Conservation (phyloP, 2,329 filamentous ascomycete genomes). For the Fusarium sambucinum region DNA sequence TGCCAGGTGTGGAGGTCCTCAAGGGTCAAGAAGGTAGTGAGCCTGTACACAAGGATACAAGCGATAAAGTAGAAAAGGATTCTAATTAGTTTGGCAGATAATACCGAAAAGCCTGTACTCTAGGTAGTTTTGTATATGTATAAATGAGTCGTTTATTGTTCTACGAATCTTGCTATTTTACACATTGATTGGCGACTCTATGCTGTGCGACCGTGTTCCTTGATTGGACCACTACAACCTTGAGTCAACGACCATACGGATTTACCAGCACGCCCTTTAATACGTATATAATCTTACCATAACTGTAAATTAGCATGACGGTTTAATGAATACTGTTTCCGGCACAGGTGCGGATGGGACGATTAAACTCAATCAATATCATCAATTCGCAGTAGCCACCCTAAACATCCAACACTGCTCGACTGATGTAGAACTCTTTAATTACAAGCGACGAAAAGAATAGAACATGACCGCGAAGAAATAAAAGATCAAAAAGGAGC, state of each 20-base stretch:
- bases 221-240: neutral
- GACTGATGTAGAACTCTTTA: neutral
- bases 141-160: slow-evolving; percentile 16
- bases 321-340: neutral
- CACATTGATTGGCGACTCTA: too few species aligned
- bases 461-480: fast-evolving
- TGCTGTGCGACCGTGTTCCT: too few species aligned
- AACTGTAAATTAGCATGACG: neutral
- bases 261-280: too few species aligned
- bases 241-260: neutral
- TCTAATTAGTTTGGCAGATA: slow-evolving; percentile 28
- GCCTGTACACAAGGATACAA: slow-evolving; percentile 14
- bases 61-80: slow-evolving; percentile 32
- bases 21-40: slow-evolving; percentile 28
- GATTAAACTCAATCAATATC: neutral
- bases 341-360: fast-evolving
- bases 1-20: slow-evolving; percentile 38
- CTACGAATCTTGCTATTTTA: neutral
- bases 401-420: neutral
- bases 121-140: slow-evolving; percentile 23
- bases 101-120: slow-evolving; percentile 13
- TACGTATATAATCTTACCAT: fast-evolving
- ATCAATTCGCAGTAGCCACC: neutral
- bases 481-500: neutral
- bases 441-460: neutral